A percentile compares a stretch with the other conserved stretches of the same genome.
Evolutionary conservation across 768 basidiomycete genomes (phyloP).

Genomic region (Boletus rubroflammeus): DNA sequence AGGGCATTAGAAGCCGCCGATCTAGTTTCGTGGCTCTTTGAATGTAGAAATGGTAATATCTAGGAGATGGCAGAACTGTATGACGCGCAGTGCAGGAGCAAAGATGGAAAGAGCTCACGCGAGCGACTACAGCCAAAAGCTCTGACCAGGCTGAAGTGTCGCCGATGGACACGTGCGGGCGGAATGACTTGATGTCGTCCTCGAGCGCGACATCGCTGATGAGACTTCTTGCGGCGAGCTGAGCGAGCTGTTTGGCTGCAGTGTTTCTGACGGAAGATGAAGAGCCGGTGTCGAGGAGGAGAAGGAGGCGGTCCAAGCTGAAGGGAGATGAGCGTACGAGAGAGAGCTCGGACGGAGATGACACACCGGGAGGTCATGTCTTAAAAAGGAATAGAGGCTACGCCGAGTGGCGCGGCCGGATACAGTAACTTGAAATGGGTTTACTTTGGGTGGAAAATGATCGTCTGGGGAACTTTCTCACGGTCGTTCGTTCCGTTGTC

Average conservation of each 20-base stretch:
- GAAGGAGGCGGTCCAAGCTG: constrained; percentile 95
- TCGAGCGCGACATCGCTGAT: constrained; percentile 78
- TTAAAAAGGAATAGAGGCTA: constrained; percentile 47
- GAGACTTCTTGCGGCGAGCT: constrained; percentile 83
- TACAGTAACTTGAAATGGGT: constrained; percentile 33
- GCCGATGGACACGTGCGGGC: constrained; percentile 53
- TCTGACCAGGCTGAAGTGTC: constrained; percentile 87
- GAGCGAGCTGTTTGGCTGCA: constrained; percentile 95
- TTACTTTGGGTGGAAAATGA: constrained; percentile 44
- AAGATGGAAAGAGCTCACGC: constrained; percentile 44
- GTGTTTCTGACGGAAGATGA: constrained; percentile 85
- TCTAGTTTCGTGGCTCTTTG: constrained; percentile 89
- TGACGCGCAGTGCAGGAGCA: neutral
- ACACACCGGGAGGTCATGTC: constrained; percentile 75
- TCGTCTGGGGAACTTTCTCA: constrained; percentile 53
- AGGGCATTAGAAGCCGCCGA: constrained; percentile 86
- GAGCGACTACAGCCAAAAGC: constrained; percentile 84
- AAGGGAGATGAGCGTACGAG: neutral
- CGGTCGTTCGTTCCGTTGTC: constrained; percentile 42
- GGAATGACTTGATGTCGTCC: constrained; percentile 63
- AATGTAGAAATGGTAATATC: constrained; percentile 89
- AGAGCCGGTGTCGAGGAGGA: constrained; percentile 93
- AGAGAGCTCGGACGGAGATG: neutral
- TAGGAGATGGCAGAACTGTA: constrained; percentile 28
- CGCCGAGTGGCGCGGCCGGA: constrained; percentile 46